Evolutionary conservation across 371 early-diverging fungal species (phyloP).

Genomic region (Phascolomyces articulosus): DNA sequence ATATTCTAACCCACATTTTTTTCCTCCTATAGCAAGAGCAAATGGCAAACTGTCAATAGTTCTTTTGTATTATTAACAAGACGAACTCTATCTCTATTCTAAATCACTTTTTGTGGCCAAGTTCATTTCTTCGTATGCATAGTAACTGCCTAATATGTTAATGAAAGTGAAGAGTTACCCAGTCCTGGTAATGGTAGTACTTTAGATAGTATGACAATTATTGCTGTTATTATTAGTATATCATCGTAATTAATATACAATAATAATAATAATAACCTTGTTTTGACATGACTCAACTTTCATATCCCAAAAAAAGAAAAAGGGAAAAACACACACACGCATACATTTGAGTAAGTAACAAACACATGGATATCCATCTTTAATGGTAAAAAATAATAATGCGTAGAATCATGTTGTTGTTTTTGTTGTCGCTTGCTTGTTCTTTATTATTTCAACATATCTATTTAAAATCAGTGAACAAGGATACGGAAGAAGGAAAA

Average conservation of each 20-base stretch:
- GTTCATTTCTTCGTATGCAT: conserved; percentile 5
- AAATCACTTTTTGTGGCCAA: background rate
- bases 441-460: no score
- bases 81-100: background rate
- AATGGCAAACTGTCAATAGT: conserved; percentile 4
- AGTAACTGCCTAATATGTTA: conserved; percentile 1
- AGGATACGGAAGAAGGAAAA: background rate
- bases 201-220: background rate
- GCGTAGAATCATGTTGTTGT: conserved; percentile 1
- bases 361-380: background rate
- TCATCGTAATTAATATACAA: no score
- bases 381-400: background rate
- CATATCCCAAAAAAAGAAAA: no score
- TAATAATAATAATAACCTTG: no score
- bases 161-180: background rate
- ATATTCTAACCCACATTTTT: background rate
- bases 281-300: no score
- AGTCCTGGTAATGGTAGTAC: background rate
- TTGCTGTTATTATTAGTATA: no score
- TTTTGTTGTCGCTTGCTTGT: background rate
- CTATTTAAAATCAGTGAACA: no score
- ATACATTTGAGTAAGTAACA: no score
- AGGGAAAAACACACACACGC: no score
- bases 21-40: conserved; percentile 1
- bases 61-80: background rate